Evolutionary conservation across 768 basidiomycete genomes (phyloP).

Genomic region (Naganishia vishniacii): DNA sequence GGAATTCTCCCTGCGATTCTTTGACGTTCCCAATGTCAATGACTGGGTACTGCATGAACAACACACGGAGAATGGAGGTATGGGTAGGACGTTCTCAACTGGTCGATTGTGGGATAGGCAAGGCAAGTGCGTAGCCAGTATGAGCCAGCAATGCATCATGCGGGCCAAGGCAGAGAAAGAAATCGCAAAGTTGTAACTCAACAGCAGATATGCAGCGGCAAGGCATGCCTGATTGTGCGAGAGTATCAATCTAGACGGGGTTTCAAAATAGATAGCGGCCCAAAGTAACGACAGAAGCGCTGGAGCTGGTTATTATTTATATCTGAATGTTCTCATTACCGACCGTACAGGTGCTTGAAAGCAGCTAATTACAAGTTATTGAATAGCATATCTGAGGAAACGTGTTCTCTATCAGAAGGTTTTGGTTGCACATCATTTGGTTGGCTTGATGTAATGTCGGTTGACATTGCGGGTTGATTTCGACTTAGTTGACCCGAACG

Average conservation of each 20-base stretch:
- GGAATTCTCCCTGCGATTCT: slow-evolving; percentile 32
- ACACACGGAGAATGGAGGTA: slow-evolving; percentile 25
- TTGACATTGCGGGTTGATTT: background rate
- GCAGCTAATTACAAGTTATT: no score
- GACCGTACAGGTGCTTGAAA: no score
- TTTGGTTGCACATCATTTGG: no score
- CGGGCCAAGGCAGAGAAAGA: background rate
- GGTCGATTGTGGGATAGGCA: slow-evolving; percentile 24
- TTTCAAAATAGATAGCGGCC: no score
- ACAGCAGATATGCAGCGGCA: background rate
- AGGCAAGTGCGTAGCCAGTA: slow-evolving; percentile 28
- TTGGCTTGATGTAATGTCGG: no score
- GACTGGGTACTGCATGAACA: slow-evolving; percentile 29
- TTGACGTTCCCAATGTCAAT: slow-evolving; percentile 12
- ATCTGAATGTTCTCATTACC: no score
- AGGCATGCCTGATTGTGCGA: no score
- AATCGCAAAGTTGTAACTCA: slow-evolving; percentile 14
- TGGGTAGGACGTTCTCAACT: slow-evolving; percentile 25
- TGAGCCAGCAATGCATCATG: slow-evolving; percentile 30
- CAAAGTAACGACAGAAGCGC: no score
- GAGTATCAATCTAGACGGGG: no score
- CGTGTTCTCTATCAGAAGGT: background rate
- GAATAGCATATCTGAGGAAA: background rate
- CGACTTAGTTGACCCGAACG: background rate
- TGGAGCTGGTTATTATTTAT: no score